Base-by-base conservation (phyloP, 2,329 filamentous ascomycete species). In the Aspergillus intermedius region DNA sequence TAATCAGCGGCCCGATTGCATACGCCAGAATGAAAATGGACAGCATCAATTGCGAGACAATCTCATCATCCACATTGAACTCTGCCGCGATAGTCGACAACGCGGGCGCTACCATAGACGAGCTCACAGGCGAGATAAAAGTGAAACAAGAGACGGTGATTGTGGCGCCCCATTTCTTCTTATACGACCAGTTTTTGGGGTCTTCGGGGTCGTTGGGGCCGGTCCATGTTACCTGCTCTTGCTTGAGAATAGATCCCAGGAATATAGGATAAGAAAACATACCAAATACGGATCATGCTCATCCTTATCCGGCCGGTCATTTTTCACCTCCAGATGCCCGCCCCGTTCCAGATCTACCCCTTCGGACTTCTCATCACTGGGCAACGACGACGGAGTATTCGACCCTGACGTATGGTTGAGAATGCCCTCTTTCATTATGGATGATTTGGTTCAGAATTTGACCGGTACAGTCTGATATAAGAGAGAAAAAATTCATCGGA, bases 101-200 rank as follows among this genome's bases (percentile, higher is more conserved):
- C 0, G 73, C 76, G 0, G 78, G 78, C 0, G 77, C 73, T 2
- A 79, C 61, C 76, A 85, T 84, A 32, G 78, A 79, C 4, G 79
- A 82, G 2, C 81, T 80, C 22, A 86, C 79, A 0, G 83, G 81
- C 2, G 80, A 81, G 50, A 84, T 78, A 54, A 84, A 75, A 2
- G 80, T 82, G 60, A 82, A 82, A 44, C 71, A 67, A 0, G 80
- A 76, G 25, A 83, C 70, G 47, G 80, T 70, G 35, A 80, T 66
- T 2, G 78, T 76, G 17, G 75, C 75, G 1, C 67, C 65, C 82
- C 81, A 84, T 63, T 83, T 84, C 60, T 73, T 77, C 28, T 63
- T 66, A 25, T 65, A 67, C 0, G 71, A 51, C 81, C 82, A 86
- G 63, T 82, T 81, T 48, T 70, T 69, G 1, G 73, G 72, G 44